phyloP scores from a whole-genome alignment of 2,329 filamentous ascomycete species.

The Periconia sp. region DNA sequence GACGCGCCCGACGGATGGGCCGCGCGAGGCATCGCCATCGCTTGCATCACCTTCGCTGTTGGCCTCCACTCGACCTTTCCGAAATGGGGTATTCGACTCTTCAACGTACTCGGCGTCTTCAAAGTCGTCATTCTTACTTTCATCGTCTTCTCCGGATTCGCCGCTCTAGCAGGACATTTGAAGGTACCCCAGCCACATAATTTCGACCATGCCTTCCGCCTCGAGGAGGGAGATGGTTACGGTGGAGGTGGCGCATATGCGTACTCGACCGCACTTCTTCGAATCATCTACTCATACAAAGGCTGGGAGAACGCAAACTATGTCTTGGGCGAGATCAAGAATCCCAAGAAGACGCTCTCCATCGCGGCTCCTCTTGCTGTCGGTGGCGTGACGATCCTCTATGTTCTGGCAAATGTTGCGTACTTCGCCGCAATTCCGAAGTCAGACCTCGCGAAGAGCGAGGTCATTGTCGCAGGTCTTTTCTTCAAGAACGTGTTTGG shows the following conservation, averaged over 20 bases:
- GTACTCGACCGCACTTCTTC: conserved; percentile 64
- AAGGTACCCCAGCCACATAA: conserved; percentile 58
- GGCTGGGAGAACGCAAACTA: conserved; percentile 71
- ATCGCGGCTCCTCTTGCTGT: conserved; percentile 65
- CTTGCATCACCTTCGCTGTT: conserved; percentile 59
- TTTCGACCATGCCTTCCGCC: conserved; percentile 64
- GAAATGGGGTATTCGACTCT: conserved; percentile 64
- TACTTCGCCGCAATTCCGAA: conserved; percentile 70
- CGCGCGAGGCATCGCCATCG: conserved; percentile 59
- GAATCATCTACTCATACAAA: conserved; percentile 67
- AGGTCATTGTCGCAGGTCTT: conserved; percentile 65
- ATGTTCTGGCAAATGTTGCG: conserved; percentile 68
- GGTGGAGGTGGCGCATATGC: conserved; percentile 42
- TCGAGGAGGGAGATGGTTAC: conserved; percentile 41
- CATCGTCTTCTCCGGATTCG: conserved; percentile 64
- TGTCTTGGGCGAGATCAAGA: conserved; percentile 63
- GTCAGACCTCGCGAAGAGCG: conserved; percentile 61
- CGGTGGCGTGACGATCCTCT: conserved; percentile 64
- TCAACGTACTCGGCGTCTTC: conserved; percentile 66
- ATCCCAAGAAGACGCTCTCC: conserved; percentile 60
- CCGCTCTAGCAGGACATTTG: conserved; percentile 39
- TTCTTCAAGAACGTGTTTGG: conserved; percentile 70
- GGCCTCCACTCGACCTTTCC: conserved; percentile 60
- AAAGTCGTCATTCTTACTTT: conserved; percentile 66
- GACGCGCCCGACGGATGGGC: conserved; percentile 59